Evolutionary conservation across 2,329 filamentous ascomycete species (phyloP).

Genomic region (Orbilia ellipsospora): DNA sequence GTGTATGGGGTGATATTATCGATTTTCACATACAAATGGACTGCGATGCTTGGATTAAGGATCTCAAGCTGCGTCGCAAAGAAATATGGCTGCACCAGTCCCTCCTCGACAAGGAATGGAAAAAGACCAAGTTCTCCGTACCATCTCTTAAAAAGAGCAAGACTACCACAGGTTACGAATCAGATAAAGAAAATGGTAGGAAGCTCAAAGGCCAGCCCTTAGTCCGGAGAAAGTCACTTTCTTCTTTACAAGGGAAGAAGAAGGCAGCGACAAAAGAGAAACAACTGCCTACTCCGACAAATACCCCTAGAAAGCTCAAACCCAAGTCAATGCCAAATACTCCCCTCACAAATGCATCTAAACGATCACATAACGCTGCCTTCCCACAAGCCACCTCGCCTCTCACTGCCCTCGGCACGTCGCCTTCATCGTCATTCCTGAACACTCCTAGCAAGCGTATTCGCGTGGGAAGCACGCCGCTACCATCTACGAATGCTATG

Average conservation of each 20-base stretch:
- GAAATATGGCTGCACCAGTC: constrained; percentile 67
- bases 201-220: constrained; percentile 45
- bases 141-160: constrained; percentile 44
- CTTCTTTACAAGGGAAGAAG: constrained; percentile 40
- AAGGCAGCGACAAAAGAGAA: constrained; percentile 30
- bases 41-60: constrained; percentile 77
- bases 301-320: constrained; percentile 38
- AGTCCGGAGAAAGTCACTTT: constrained; percentile 40
- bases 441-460: constrained; percentile 37
- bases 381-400: constrained; percentile 38
- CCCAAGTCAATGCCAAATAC: constrained; percentile 39
- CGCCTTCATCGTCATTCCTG: constrained; percentile 28
- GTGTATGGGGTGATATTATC: constrained; percentile 77
- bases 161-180: constrained; percentile 48
- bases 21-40: constrained; percentile 81
- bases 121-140: constrained; percentile 28
- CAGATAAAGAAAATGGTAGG: constrained; percentile 44
- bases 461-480: constrained; percentile 11
- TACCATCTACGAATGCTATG: constrained; percentile 41
- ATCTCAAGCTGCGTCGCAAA: constrained; percentile 71
- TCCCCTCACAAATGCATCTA: constrained; percentile 23
- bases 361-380: constrained; percentile 29
- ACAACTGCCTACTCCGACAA: constrained; percentile 42
- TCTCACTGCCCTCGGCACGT: constrained; percentile 30
- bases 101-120: constrained; percentile 46